Base-by-base conservation (phyloP, 306 rosid species). In the Rubus idaeus region DNA sequence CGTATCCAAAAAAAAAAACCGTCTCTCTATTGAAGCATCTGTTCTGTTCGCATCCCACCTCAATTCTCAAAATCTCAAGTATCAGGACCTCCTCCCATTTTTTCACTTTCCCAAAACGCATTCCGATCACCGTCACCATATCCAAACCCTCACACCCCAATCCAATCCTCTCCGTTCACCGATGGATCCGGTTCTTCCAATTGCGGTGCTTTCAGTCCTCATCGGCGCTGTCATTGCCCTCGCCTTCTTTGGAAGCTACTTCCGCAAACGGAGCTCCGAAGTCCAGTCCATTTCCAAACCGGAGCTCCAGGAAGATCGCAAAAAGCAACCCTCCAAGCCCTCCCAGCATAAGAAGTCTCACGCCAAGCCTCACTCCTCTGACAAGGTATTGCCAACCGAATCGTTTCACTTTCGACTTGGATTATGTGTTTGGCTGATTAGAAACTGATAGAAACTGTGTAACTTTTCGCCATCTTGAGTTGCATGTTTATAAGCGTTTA, bases 191-290 rank as follows among this genome's bases (percentile, higher is more conserved):
- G 14, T 78, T 49, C 49, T 89, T 12, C 85, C 84, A 67, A 71
- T 96, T 73, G 80, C 78, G 14, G 81, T 39, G 6, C 40, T 89
- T 0, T 96, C 98, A 9, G 79, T 91, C 46, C n/a, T 96, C 10
- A 79, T 93, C 37, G 98, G 98, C 37, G 89, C 96, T 52, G 21
- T 92, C 41, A 83, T 96, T 56, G 96, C 89, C 66, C 6, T 79
- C 23, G 71, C 70, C 67, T 96, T 93, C 91, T 96, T 96, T 82
- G 57, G 70, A 13, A 45, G 81, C 77, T 96, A 96, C 90, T 84
- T 86, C 61, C 76, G 79, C 47, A 84, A 96, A 26, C 96, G 94
- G 55, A 83, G 87, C 86, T 88, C 96, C 75, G 96, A 96, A 55
- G 77, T 93, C 70, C 96, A 87, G 79, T 84, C 94, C 77, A 85